These are phyloP conservation scores for Sarocladiaceae sp. DNA, from an alignment of 2,329 filamentous ascomycete species.

Conservation along the genomic window DNA sequence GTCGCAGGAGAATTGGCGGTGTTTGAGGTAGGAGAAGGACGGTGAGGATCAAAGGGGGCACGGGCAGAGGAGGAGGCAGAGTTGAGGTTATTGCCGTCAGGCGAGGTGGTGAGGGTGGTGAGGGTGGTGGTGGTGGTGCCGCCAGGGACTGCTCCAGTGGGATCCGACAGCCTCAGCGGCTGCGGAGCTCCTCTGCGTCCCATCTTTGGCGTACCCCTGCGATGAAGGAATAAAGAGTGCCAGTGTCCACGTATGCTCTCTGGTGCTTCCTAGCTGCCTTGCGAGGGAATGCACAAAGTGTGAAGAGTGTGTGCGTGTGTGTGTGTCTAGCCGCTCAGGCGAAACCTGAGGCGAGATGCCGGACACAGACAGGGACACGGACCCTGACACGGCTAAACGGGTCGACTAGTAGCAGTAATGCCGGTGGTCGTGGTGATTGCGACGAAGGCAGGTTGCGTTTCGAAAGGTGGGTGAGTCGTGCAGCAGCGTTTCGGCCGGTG, in stretches of 20 bases:
- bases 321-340: no score
- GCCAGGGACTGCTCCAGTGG: conserved; percentile 14
- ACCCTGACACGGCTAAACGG: no score
- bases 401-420: neutral
- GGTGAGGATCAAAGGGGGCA: neutral
- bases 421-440: neutral
- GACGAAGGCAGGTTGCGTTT: neutral
- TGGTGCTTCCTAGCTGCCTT: no score
- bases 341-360: no score
- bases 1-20: conserved; percentile 7
- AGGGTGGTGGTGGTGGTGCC: conserved; percentile 2
- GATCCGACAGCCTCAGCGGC: conserved; percentile 47
- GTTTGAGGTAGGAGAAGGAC: neutral
- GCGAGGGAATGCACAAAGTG: no score
- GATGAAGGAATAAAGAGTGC: no score
- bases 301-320: no score
- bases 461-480: conserved; percentile 3
- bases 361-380: no score
- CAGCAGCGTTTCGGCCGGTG: conserved; percentile 4
- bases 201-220: conserved; percentile 29
- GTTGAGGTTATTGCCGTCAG: conserved; percentile 18
- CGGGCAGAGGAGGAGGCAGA: conserved; percentile 1
- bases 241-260: no score
- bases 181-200: conserved; percentile 50
- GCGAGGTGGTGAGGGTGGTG: conserved; percentile 12